Evolutionary conservation across 73 alveolate species (phyloP), one percentile per base, ranked within the genome.

Genomic region (Halteria grandinella): DNA sequence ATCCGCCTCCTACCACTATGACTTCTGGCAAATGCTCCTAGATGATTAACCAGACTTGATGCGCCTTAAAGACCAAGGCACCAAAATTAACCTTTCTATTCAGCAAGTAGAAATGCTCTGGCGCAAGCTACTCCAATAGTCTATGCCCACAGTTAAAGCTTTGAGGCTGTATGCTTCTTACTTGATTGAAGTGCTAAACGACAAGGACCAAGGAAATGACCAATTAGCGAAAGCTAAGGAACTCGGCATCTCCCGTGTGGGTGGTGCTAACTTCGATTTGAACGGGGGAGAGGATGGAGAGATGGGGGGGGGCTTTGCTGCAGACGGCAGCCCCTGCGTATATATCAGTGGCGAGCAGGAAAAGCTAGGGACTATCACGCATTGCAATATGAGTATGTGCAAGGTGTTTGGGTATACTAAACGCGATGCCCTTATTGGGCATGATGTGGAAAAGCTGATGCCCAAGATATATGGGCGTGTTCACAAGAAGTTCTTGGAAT

Each of bases 31-130:
- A 41, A 84, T 85, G 58, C 82, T 94, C 49, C 60, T 88, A 64
- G 96, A 94, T 70, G 96, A 94, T 75, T 43, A 84, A 4, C 97
- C 94, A 43, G 98, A 91, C 55, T 71, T 94, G 41, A 85, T 89
- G 17, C 86, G 89, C 39, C 70, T 94, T 63, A 89, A 83, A 82
- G 94, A 88, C 27, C 69, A 85, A 50, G 98, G 98, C 33, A 85
- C 92, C 29, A 90, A 87, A 75, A 88, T 94, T 47, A 94, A 91
- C 66, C 47, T 55, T 48, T 87, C 88, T 48, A 90, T 92, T 11
- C 83, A 81, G 47, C 80, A 49, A 6, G 96, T 91, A 23, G 93
- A 90, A 63, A 87, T 89, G 7, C 92, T 80, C 74, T 94, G 89
- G 90, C 57, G 64, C 15, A 93, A 89, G 64, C 85, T 94, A 89